These are phyloP conservation scores for Cerioporus squamosus DNA, from an alignment of 1,284 basidiomycete genomes.

Conservation along the genomic window DNA sequence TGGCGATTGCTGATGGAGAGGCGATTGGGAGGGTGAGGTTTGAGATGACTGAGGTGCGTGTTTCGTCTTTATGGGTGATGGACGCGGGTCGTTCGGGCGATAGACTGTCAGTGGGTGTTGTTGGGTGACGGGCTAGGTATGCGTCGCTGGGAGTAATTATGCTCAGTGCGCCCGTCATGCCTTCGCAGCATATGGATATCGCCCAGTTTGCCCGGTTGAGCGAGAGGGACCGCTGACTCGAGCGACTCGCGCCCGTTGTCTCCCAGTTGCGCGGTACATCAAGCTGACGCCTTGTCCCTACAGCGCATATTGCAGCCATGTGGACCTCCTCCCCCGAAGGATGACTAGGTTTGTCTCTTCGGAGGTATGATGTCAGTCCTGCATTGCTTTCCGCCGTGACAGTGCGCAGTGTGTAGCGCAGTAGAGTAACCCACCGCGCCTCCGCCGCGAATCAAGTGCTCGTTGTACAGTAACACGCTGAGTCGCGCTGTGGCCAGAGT, in stretches of 20 bases:
- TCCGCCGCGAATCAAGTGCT: neutral
- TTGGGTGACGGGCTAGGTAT: too few relatives aligned
- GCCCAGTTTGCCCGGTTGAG: too few relatives aligned
- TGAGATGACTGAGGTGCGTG: slow-evolving; percentile 91
- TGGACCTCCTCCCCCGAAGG: slow-evolving; percentile 92
- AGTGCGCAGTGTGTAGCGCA: too few relatives aligned
- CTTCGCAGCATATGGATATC: too few relatives aligned
- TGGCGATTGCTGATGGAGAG: slow-evolving; percentile 94
- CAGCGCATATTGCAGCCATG: slow-evolving; percentile 99
- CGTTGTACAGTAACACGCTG: neutral
- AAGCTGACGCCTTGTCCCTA: neutral
- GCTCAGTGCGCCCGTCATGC: too few relatives aligned
- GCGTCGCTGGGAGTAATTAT: too few relatives aligned
- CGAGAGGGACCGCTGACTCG: too few relatives aligned
- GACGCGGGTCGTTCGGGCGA: too few relatives aligned
- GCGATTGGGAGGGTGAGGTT: slow-evolving; percentile 89
- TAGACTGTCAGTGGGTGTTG: too few relatives aligned
- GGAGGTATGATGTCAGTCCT: neutral
- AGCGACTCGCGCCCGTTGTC: too few relatives aligned
- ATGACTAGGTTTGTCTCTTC: slow-evolving; percentile 51
- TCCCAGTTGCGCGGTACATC: too few relatives aligned
- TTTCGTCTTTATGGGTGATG: neutral
- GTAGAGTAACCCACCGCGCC: neutral
- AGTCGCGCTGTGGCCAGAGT: neutral
- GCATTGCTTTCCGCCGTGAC: neutral